Evolutionary conservation across 352 stramenopile species (phyloP), one percentile per base, ranked within the genome.

Genomic region (Pelagophyceae sp.): DNA sequence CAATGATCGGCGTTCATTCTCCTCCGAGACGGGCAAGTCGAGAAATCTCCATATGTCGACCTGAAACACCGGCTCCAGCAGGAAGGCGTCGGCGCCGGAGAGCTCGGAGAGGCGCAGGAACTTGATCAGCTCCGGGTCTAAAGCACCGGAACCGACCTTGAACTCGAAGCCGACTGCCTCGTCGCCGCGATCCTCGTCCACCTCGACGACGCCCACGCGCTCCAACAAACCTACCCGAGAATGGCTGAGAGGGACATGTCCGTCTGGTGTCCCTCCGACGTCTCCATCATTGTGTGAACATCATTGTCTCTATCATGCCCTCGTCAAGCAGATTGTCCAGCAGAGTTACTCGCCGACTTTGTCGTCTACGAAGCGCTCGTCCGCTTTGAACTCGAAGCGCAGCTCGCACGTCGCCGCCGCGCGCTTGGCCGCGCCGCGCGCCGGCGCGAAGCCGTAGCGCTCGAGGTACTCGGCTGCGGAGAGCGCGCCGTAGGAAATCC

Each of bases 41-140:
- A 92, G 89, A 78, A 90, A 89, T 38, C 80, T 84, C 87, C 87
- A 92, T 32, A 91, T 79, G 77, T 92, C 84, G 74, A 88, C 88
- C n/a, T 85, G 79, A 82, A 92, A 92, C 61, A 92, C 87, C 33
- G 81, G 86, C 81, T 92, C 87, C 40, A 92, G 77, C 40, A 92
- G 81, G 76, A 92, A 92, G 15, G 87, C 86, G 79, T 92, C 87
- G 60, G 84, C 84, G 1, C 80, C 80, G 38, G 80, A 80, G 65
- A 91, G 65, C 33, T 87, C 81, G 23, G 80, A 78, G 40, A 92
- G 76, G 70, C 87, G 79, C 11, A 88, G 72, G 76, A 91, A 92
- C 76, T 88, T 86, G 64, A 90, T 80, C 81, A 91, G 85, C 51
- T 85, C 84, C 17, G 84, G 86, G 81, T 90, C 86, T 0, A 85